Base-by-base conservation (phyloP, 305 asterid species). In the Solanum hybrid region DNA sequence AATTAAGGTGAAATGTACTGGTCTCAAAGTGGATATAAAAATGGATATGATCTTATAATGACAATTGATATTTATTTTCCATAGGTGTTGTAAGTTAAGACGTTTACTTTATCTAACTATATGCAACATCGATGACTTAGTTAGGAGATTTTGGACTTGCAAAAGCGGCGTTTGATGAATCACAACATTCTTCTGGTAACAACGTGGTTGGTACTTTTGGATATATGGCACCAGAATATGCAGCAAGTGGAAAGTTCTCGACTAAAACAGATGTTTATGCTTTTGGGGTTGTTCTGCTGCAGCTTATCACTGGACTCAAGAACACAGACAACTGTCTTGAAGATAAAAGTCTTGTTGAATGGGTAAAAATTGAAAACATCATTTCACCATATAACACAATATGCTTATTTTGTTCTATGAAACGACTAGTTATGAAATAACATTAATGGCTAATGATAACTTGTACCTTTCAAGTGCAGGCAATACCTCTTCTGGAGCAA, bases 141-240 rank as follows among this genome's bases (percentile, higher is more conserved):
- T 88, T 96, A 64, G 98, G 98, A 35, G 98, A 96, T 89, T 96
- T 95, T 86, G 98, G 98, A 11, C 98, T 96, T 18, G 98, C 98
- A 26, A 95, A 92, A 89, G 94, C 91, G 73, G 96, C 92, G 40
- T 82, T 92, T 35, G 96, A 92, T 39, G 95, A 82, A 64, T 82
- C 95, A 9, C 86, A 75, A 46, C 88, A 87, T 36, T 69, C 91
- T 8, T 86, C 90, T 11, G 89, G 91, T 46, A 92, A 89, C 14
- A 93, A 95, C 16, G 93, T 96, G 40, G 98, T 95, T 11, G 98
- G 98, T 5, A 94, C 98, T 10, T 91, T 95, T 13, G 98, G 98
- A 89, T 96, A 96, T 86, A 78, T 95, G 81, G 98, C 98, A 11
- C 98, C 98, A 2, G 98, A 96, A 90, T 96, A 96, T 86, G 98